Conservation (phyloP, 768 basidiomycete genomes). For the Leccinum subgranulosum region DNA sequence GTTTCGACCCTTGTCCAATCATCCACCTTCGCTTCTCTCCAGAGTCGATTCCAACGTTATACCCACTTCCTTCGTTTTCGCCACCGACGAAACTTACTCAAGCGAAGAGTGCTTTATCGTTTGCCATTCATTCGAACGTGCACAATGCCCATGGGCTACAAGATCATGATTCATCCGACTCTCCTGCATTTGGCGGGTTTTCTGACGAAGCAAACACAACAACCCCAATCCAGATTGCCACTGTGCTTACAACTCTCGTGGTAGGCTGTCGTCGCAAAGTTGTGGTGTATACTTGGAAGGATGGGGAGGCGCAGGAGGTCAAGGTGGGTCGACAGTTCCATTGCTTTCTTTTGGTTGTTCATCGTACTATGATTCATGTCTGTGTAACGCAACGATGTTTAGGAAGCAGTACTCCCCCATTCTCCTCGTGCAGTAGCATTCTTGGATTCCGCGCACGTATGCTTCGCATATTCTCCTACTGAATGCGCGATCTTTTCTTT, state of each 20-base stretch:
- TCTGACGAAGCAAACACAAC: slow-evolving; percentile 4
- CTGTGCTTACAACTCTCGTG: slow-evolving; percentile 70
- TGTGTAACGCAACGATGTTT: neutral
- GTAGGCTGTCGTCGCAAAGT: slow-evolving; percentile 85
- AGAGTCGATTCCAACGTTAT: slow-evolving; percentile 77
- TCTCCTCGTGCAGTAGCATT: slow-evolving; percentile 86
- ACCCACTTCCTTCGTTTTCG: slow-evolving; percentile 68
- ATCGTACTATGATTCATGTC: neutral
- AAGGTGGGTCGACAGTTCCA: slow-evolving; percentile 46
- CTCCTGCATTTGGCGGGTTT: slow-evolving; percentile 8
- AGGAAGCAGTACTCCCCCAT: slow-evolving; percentile 86
- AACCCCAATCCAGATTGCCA: slow-evolving; percentile 50
- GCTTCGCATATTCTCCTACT: slow-evolving; percentile 78
- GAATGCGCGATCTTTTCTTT: slow-evolving; percentile 66
- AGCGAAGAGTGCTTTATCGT: slow-evolving; percentile 80
- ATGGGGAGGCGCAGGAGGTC: slow-evolving; percentile 71
- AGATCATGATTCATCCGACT: slow-evolving; percentile 12
- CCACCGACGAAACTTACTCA: slow-evolving; percentile 71
- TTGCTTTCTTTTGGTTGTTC: neutral
- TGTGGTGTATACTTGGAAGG: slow-evolving; percentile 83
- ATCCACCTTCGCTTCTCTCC: slow-evolving; percentile 1
- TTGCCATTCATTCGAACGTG: slow-evolving; percentile 67
- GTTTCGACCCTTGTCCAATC: neutral
- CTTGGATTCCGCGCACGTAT: slow-evolving; percentile 54
- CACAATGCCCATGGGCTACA: slow-evolving; percentile 38